Conservation (phyloP, 2,329 filamentous ascomycete species). For the Cladosporium sphaerospermum region DNA sequence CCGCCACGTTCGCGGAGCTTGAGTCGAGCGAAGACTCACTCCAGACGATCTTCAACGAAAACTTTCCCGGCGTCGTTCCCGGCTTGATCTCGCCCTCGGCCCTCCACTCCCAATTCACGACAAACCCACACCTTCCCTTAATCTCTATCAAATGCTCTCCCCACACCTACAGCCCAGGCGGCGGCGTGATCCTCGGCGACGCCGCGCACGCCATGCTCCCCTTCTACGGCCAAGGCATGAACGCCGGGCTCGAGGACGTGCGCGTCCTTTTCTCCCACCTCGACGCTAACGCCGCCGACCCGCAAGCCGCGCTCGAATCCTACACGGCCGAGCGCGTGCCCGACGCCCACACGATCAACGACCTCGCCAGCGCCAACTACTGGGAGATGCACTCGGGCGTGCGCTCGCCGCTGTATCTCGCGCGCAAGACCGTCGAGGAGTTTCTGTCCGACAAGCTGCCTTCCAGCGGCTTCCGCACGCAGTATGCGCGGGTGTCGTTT, state of each 20-base stretch:
- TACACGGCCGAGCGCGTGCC: constrained; percentile 69
- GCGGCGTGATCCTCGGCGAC: constrained; percentile 75
- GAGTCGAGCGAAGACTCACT: constrained; percentile 56
- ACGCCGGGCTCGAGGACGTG: constrained; percentile 91
- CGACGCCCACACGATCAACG: constrained; percentile 85
- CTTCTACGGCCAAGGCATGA: constrained; percentile 98
- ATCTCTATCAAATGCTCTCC: constrained; percentile 91
- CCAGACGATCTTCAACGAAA: constrained; percentile 66
- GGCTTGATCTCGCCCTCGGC: constrained; percentile 58
- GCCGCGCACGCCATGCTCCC: constrained; percentile 97
- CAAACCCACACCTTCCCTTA: constrained; percentile 83
- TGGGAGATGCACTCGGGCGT: constrained; percentile 88
- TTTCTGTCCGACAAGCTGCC: constrained; percentile 70
- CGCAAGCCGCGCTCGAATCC: constrained; percentile 53
- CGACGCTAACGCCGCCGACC: constrained; percentile 48
- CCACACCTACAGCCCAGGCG: constrained; percentile 71
- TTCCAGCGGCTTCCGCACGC: constrained; percentile 76
- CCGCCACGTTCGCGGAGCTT: constrained; percentile 60
- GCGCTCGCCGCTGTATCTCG: constrained; percentile 65
- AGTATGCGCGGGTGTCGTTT: constrained; percentile 89
- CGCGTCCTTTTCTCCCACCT: constrained; percentile 77
- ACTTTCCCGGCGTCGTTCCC: constrained; percentile 80
- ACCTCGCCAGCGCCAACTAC: constrained; percentile 86
- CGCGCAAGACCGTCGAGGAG: constrained; percentile 85
- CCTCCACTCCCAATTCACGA: constrained; percentile 66